phyloP scores from a whole-genome alignment of 164 flowering plant genomes.

The Magnolia kwangsiensis region DNA sequence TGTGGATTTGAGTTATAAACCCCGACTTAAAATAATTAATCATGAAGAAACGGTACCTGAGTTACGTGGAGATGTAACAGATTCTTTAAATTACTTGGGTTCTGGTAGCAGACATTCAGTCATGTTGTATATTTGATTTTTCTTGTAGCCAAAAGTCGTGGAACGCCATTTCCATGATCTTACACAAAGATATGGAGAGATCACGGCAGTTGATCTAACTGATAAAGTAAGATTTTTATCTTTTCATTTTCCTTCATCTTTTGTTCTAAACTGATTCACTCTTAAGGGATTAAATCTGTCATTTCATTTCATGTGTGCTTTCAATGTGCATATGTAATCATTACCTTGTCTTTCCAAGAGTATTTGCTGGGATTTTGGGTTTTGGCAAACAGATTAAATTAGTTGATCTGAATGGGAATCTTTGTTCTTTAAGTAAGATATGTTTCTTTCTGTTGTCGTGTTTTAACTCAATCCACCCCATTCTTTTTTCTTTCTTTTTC shows the following conservation, averaged over 20 bases:
- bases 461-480: background rate
- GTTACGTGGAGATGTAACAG: background rate
- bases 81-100: background rate
- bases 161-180: slow-evolving; percentile 88
- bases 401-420: background rate
- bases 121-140: background rate
- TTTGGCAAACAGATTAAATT: background rate
- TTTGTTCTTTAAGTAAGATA: background rate
- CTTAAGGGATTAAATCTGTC: slow-evolving; percentile 3
- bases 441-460: background rate
- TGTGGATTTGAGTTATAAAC: slow-evolving; percentile 98
- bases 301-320: background rate
- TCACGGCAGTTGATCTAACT: slow-evolving; percentile 71
- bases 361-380: background rate
- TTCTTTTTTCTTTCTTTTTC: background rate
- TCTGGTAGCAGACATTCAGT: slow-evolving; percentile 5
- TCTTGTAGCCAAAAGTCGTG: slow-evolving; percentile 66
- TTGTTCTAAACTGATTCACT: slow-evolving; percentile 3
- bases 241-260: background rate
- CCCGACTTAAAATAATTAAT: slow-evolving; percentile 57
- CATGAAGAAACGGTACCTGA: slow-evolving; percentile 72
- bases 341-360: background rate
- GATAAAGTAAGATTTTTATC: slow-evolving; percentile 52
- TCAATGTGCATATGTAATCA: background rate
- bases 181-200: slow-evolving; percentile 75